Evolutionary conservation across 306 rosid species (phyloP).

Genomic region (Gynostemma pentaphyllum): DNA sequence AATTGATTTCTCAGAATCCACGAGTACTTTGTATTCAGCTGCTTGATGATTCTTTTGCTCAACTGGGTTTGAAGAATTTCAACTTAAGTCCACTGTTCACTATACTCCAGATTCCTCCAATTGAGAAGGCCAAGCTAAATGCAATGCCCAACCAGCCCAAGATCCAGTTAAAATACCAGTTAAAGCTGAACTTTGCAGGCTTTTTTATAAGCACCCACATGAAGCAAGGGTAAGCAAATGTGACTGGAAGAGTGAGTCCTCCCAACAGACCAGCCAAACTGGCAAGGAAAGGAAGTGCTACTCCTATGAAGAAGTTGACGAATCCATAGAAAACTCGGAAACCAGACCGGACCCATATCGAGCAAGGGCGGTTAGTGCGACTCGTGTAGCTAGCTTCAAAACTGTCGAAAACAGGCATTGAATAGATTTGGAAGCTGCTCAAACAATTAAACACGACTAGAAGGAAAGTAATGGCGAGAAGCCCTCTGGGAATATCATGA

Average conservation of each 20-base stretch:
- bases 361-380: slow-evolving; percentile 90
- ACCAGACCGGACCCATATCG: slow-evolving; percentile 94
- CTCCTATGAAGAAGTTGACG: slow-evolving; percentile 79
- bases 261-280: slow-evolving; percentile 93
- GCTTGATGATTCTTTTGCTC: slow-evolving; percentile 13
- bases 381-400: slow-evolving; percentile 98
- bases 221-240: slow-evolving; percentile 98
- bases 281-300: slow-evolving; percentile 96
- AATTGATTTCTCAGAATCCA: neutral
- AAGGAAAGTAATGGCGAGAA: slow-evolving; percentile 80
- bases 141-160: slow-evolving; percentile 89
- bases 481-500: slow-evolving; percentile 73
- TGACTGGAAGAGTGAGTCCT: slow-evolving; percentile 96
- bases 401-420: slow-evolving; percentile 97
- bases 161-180: slow-evolving; percentile 89
- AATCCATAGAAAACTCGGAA: slow-evolving; percentile 83
- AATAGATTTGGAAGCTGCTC: slow-evolving; percentile 96
- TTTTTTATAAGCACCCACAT: slow-evolving; percentile 97
- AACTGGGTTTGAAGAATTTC: slow-evolving; percentile 86
- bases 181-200: slow-evolving; percentile 81
- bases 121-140: slow-evolving; percentile 83
- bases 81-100: slow-evolving; percentile 83
- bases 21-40: neutral
- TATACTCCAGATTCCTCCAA: slow-evolving; percentile 98
- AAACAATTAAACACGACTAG: slow-evolving; percentile 88